phyloP scores from a whole-genome alignment of 495 filamentous ascomycete genomes.

The Penicillium mononematosum region DNA sequence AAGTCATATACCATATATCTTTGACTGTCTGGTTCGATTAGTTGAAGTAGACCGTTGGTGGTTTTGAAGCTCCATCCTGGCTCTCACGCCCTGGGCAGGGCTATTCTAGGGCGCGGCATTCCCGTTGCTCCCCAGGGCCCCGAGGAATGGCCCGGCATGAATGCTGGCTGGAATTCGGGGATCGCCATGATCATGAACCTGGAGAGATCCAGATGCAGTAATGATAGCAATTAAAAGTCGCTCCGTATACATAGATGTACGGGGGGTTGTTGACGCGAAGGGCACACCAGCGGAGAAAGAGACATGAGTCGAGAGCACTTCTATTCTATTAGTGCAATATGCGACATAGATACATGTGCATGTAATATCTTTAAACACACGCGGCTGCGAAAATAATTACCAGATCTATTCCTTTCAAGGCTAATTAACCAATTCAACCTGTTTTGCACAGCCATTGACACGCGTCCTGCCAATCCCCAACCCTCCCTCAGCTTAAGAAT shows the following conservation, averaged over 20 bases:
- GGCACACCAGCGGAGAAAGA: neutral
- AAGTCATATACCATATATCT: neutral
- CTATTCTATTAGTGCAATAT: neutral
- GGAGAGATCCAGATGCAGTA: neutral
- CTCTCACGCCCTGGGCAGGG: conserved; percentile 1
- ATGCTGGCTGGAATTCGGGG: conserved; percentile 25
- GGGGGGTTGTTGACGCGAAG: conserved; percentile 1
- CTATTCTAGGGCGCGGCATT: conserved; percentile 23
- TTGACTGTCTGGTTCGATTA: neutral
- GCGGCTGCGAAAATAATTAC: neutral
- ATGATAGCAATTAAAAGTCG: neutral
- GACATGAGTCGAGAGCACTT: neutral
- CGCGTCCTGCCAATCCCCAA: conserved; percentile 25
- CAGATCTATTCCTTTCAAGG: neutral
- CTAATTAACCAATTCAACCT: neutral
- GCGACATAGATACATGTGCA: neutral
- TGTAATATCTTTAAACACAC: neutral
- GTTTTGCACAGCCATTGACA: conserved; percentile 25
- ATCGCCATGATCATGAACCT: conserved; percentile 13
- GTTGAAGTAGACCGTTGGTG: neutral
- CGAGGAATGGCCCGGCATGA: conserved; percentile 29
- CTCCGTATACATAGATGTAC: neutral
- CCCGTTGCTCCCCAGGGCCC: conserved; percentile 19
- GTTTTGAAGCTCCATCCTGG: neutral
- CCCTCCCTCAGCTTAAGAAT: conserved; percentile 17